Conservation (phyloP, 2,329 filamentous ascomycete species). For the Trichocomaceae sp. region DNA sequence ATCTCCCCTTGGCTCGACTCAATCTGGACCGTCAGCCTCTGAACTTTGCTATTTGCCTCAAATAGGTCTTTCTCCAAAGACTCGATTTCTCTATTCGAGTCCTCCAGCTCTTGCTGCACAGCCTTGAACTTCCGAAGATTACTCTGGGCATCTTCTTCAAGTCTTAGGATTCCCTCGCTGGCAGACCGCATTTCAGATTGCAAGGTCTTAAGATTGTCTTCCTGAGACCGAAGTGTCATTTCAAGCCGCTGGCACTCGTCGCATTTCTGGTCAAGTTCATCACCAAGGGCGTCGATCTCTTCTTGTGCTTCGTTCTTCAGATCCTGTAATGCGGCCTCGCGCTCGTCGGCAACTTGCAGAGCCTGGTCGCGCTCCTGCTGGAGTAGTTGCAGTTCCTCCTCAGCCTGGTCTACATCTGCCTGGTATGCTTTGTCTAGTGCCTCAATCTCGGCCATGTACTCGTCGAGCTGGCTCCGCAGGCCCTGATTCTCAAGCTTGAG, state of each 20-base stretch:
- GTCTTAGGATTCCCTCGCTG: constrained; percentile 73
- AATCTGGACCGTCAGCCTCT: constrained; percentile 80
- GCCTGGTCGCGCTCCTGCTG: constrained; percentile 84
- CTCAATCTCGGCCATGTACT: constrained; percentile 73
- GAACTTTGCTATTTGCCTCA: constrained; percentile 80
- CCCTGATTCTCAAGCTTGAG: constrained; percentile 86
- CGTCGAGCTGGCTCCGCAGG: constrained; percentile 73
- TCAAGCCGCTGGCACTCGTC: constrained; percentile 64
- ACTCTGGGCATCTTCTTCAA: constrained; percentile 82
- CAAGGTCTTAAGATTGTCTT: constrained; percentile 83
- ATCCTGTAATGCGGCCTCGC: constrained; percentile 46
- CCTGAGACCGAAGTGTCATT: constrained; percentile 65
- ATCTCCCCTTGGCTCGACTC: constrained; percentile 92
- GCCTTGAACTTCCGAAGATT: constrained; percentile 73
- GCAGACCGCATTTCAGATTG: constrained; percentile 91
- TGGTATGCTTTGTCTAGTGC: constrained; percentile 65
- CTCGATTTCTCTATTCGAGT: constrained; percentile 81
- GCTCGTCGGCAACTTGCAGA: constrained; percentile 62
- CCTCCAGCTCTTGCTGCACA: constrained; percentile 73
- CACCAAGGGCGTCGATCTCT: constrained; percentile 52
- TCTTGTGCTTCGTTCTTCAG: constrained; percentile 54
- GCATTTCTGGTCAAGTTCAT: constrained; percentile 65
- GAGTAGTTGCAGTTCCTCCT: constrained; percentile 71
- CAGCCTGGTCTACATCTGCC: constrained; percentile 70
- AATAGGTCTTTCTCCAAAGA: constrained; percentile 75